Evolutionary conservation across 108 stramenopile species (phyloP), one percentile per base, ranked within the genome.

Genomic region (Nitzschia putrida): DNA sequence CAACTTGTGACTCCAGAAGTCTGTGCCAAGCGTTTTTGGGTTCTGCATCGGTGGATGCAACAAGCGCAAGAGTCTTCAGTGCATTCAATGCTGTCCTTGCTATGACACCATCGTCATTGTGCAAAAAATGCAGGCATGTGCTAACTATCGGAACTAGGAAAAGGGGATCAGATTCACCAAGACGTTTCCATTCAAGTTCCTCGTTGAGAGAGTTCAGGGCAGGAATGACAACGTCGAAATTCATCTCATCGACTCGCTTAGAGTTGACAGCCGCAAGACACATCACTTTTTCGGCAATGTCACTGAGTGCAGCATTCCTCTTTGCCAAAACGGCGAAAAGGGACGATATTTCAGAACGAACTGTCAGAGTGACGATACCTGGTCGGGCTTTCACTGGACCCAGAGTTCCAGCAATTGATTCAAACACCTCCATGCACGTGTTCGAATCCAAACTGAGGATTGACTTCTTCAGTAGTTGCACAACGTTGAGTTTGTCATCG

Each of bases 161-260:
- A 24, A 73, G 51, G 2, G 86, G 85, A 25, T 64, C 70, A 25
- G 61, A 23, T 23, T 37, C 34, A 52, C 44, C 55, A 52, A 89
- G 68, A 20, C 38, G 65, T 22, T 72, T 39, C 92, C 88, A 90
- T 11, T 63, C 66, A 25, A 66, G 66, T 4, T 56, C 53, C 20
- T 59, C 13, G 20, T 84, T 78, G 14, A 95, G 80, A 18, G 52
- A 53, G 55, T 81, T 87, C 51, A 95, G 69, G 38, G 80, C 84
- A 45, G 90, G 85, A 39, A 95, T 66, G 9, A 95, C 81, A 23
- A 61, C 45, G 21, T 91, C 88, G 71, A 83, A 88, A 61, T 95
- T 85, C 54, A 86, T 64, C 68, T 95, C 94, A 43, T 91, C 89
- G 9, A 95, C 80, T 42, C 85, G 81, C 22, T 82, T 88, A 24